These are phyloP conservation scores for Spinellus fusiger DNA, from an alignment of 192 early-diverging fungal genomes.

Conservation along the genomic window DNA sequence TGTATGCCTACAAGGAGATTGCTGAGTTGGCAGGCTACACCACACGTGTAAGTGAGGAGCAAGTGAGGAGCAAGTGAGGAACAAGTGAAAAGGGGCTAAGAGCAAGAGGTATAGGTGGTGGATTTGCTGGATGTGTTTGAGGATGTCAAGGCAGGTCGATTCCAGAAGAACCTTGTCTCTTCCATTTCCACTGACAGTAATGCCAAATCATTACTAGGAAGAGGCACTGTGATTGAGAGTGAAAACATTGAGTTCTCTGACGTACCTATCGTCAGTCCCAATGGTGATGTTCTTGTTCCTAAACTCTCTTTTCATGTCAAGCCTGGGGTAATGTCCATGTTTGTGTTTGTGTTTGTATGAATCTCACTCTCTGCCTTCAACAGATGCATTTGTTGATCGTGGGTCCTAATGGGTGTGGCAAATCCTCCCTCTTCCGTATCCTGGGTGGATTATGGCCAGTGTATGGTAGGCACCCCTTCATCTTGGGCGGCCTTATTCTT, in stretches of 20 bases:
- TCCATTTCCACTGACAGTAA: constrained; percentile 47
- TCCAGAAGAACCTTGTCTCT: constrained; percentile 64
- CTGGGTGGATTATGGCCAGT: constrained; percentile 95
- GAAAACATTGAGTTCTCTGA: constrained; percentile 83
- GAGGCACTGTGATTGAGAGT: constrained; percentile 64
- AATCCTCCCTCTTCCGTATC: constrained; percentile 93
- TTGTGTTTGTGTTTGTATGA: not conserved
- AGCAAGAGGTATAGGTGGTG: constrained; percentile 39
- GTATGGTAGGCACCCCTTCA: constrained; percentile 52
- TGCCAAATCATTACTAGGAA: constrained; percentile 49
- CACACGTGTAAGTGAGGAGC: constrained; percentile 53
- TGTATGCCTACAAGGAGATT: constrained; percentile 95
- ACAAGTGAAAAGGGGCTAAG: not conserved
- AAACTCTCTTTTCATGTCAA: constrained; percentile 82
- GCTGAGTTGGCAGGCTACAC: constrained; percentile 94
- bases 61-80: no score
- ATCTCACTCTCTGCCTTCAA: not conserved
- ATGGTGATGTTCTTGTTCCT: constrained; percentile 88
- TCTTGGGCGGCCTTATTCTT: not conserved
- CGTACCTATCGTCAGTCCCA: constrained; percentile 92
- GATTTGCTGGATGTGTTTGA: constrained; percentile 83
- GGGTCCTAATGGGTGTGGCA: constrained; percentile 94
- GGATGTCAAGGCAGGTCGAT: constrained; percentile 78
- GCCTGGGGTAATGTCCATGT: constrained; percentile 52
- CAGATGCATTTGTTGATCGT: constrained; percentile 79